phyloP scores from a whole-genome alignment of 2,329 filamentous ascomycete genomes.

The Mycosphaerella sp. region DNA sequence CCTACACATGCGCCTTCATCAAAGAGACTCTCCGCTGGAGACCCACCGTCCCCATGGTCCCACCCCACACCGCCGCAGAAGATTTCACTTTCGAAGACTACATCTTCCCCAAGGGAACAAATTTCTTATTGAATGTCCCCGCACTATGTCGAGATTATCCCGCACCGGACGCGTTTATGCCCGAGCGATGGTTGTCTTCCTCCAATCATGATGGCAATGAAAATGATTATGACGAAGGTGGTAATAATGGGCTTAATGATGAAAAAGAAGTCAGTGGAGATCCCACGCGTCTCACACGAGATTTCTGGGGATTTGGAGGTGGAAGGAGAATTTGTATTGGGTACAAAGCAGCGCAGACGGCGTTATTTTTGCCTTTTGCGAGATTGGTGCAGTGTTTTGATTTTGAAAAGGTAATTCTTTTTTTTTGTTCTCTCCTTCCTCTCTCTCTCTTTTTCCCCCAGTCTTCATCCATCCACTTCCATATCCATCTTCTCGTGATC shows the following conservation, averaged over 20 bases:
- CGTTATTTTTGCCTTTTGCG: constrained; percentile 8
- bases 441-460: background rate
- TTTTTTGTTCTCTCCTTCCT: background rate
- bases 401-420: constrained; percentile 1
- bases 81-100: constrained; percentile 10
- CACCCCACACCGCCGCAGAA: constrained; percentile 10
- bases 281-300: background rate
- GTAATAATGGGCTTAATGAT: background rate
- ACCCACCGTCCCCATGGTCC: constrained; percentile 10
- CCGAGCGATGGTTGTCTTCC: constrained; percentile 7
- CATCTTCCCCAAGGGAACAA: constrained; percentile 10
- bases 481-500: too few relatives aligned
- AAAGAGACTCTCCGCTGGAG: constrained; percentile 14
- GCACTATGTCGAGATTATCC: constrained; percentile 9
- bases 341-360: constrained; percentile 11
- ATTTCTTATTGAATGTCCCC: constrained; percentile 12
- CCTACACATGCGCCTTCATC: constrained; percentile 13
- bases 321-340: constrained; percentile 13
- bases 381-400: constrained; percentile 8
- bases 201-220: too few relatives aligned
- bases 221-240: background rate
- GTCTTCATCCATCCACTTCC: too few relatives aligned
- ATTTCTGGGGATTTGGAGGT: constrained; percentile 14
- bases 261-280: background rate
- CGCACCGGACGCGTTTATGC: constrained; percentile 2